Conservation (phyloP, 371 early-diverging fungal genomes). For the Paraphysoderma sedebokerense region DNA sequence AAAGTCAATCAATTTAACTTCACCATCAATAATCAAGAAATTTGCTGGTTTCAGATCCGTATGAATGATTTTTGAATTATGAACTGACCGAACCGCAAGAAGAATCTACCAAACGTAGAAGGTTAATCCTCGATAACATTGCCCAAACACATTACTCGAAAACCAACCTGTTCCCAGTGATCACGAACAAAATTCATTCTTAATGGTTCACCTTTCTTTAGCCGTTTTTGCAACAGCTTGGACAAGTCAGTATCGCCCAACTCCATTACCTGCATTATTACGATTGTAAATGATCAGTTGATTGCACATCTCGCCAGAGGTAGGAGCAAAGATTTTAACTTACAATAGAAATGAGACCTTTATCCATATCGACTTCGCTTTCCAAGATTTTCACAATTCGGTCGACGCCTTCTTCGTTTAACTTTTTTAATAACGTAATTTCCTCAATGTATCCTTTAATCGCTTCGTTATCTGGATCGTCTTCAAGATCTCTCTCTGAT, state of each 20-base stretch:
- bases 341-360: slow-evolving; percentile 46
- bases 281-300: slow-evolving; percentile 11
- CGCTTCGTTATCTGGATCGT: slow-evolving; percentile 39
- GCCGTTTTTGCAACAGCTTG: slow-evolving; percentile 35
- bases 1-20: slow-evolving; percentile 92
- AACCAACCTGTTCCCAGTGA: slow-evolving; percentile 64
- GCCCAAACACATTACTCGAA: background rate
- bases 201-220: slow-evolving; percentile 27
- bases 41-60: slow-evolving; percentile 94
- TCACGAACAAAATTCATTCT: slow-evolving; percentile 51
- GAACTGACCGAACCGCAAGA: slow-evolving; percentile 72
- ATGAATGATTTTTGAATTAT: slow-evolving; percentile 78
- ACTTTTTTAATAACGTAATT: slow-evolving; percentile 47
- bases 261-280: slow-evolving; percentile 47
- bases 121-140: background rate
- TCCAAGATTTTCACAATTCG: slow-evolving; percentile 65
- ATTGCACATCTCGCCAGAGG: background rate
- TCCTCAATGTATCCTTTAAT: slow-evolving; percentile 66
- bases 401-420: slow-evolving; percentile 25
- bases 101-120: slow-evolving; percentile 51
- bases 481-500: too few relatives aligned
- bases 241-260: slow-evolving; percentile 88
- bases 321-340: background rate
- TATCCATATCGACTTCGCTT: slow-evolving; percentile 40
- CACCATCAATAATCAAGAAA: slow-evolving; percentile 65